Evolutionary conservation across 2,329 filamentous ascomycete species (phyloP), one percentile per base, ranked within the genome.

Genomic region (Pseudogymnoascus sp.): DNA sequence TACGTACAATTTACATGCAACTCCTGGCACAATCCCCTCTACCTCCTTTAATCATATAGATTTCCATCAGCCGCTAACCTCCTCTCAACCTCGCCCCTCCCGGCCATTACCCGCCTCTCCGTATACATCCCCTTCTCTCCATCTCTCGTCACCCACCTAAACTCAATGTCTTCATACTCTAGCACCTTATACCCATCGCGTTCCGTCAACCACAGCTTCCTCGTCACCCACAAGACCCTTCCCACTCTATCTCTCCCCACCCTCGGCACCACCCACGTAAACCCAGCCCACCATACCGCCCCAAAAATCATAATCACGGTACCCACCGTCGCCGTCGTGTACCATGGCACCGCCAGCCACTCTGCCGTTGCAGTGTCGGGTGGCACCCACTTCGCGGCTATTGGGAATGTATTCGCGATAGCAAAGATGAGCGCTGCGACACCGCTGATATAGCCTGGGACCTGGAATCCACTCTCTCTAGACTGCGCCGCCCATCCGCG

Each of bases 101-200:
- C 47, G 9, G 47, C 47, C 11, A 54, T 28, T 6, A 54, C 28
- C 47, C 33, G 47, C 6, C 47, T 54, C 28, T 54, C 47, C 28
- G 33, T 20, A 16, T 9, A 54, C 11, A n/a, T 7, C 28, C 47
- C 47, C 3, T 33, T 36, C 20, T 39, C 59, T 3, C 38, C 59
- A 20, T 35, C 43, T 18, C 20, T 61, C 9, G 59, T 50, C 41
- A 57, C 43, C 59, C 59, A 61, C 33, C 59, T 61, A 20, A 58
- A 58, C 47, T 61, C 43, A 58, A 61, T 61, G 20, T 61, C 43
- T 35, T 61, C 59, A 57, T 61, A 61, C 14, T 61, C 59, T 2
- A 61, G 41, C 28, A 61, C 59, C 43, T 54, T 54, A 14, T 61
- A 61, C 39, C 43, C 38, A 20, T 61, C 57, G 12, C 57, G 20